Conservation (phyloP, 2,329 filamentous ascomycete species). For the Penicillium thymicola region DNA sequence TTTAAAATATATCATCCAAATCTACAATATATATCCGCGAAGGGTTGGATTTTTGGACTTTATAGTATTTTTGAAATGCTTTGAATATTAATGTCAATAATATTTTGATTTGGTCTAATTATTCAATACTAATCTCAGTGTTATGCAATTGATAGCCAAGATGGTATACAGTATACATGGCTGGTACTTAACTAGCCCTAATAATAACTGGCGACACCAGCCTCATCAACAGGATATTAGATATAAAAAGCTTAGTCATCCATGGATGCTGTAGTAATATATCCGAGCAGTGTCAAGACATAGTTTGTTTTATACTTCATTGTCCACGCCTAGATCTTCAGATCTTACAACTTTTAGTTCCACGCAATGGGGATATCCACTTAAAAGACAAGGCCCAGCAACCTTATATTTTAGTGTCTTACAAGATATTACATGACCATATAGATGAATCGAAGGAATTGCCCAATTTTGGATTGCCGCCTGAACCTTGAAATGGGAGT, state of each 20-base stretch:
- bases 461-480: constrained; percentile 32
- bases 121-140: background rate
- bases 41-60: background rate
- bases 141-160: background rate
- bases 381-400: background rate
- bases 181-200: background rate
- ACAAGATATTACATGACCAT: background rate
- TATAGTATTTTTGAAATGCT: too few species aligned
- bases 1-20: background rate
- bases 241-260: background rate
- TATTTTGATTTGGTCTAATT: too few species aligned
- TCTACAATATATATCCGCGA: background rate
- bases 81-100: background rate
- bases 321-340: background rate
- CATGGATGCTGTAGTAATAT: too few species aligned
- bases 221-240: background rate
- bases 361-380: constrained; percentile 3
- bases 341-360: background rate
- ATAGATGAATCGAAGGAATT: constrained; percentile 15
- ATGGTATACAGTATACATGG: background rate
- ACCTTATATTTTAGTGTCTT: constrained; percentile 7
- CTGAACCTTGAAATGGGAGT: constrained; percentile 34
- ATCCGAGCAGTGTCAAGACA: background rate
- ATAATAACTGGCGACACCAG: background rate
- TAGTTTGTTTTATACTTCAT: background rate